Percentiles rank a stretch among this genome's conserved stretches.
phyloP scores from a whole-genome alignment of 306 rosid species.

The Adenanthera pavonina region DNA sequence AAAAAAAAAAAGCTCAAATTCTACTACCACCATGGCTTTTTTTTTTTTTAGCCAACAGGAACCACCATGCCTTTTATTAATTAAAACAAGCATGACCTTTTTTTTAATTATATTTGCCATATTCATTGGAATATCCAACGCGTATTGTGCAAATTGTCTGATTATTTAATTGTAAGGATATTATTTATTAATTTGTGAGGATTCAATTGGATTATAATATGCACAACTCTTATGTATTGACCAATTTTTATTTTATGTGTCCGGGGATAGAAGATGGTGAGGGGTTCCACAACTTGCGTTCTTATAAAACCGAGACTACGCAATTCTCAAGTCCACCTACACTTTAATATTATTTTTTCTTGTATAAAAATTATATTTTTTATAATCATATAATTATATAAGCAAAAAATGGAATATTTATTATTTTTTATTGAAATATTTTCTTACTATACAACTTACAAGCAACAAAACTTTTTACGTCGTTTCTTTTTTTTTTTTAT shows the following conservation, averaged over 20 bases:
- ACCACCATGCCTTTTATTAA: background rate
- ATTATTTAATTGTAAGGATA: slow-evolving; percentile 28
- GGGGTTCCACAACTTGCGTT: background rate
- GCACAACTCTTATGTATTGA: background rate
- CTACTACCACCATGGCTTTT: too few relatives aligned
- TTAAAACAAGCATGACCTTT: slow-evolving; percentile 9
- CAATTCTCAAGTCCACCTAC: slow-evolving; percentile 13
- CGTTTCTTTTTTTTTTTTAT: too few relatives aligned
- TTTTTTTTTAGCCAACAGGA: too few relatives aligned
- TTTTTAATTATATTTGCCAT: background rate
- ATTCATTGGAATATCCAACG: slow-evolving; percentile 36
- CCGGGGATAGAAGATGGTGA: slow-evolving; percentile 3
- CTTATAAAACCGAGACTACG: background rate
- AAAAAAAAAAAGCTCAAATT: background rate
- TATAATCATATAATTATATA: too few relatives aligned
- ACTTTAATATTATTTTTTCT: slow-evolving; percentile 6
- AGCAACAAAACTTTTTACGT: too few relatives aligned
- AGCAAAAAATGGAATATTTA: too few relatives aligned
- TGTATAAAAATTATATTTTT: background rate
- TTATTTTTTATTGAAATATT: too few relatives aligned
- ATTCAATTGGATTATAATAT: slow-evolving; percentile 36
- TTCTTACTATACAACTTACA: too few relatives aligned
- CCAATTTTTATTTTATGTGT: slow-evolving; percentile 10
- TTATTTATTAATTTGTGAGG: slow-evolving; percentile 19
- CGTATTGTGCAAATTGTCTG: slow-evolving; percentile 39